A percentile compares a stretch with the other conserved stretches of the same genome.
Evolutionary conservation across 2,329 filamentous ascomycete genomes (phyloP).

Genomic region (Lachnellula hyalina): DNA sequence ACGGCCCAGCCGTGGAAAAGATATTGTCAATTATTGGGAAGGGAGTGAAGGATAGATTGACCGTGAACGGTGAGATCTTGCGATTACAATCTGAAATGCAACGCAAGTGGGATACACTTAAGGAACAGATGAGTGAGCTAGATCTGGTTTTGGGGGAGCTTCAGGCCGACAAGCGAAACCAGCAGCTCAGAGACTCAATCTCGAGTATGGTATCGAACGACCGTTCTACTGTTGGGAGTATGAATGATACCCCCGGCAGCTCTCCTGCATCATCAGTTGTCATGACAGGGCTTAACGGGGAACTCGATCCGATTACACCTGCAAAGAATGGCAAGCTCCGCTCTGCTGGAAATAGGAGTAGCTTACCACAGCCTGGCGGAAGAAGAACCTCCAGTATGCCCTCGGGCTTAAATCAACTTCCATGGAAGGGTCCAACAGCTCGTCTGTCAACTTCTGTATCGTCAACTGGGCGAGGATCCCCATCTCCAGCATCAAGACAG

Average conservation of each 20-base stretch:
- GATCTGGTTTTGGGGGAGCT: slow-evolving; percentile 72
- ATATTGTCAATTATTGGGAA: slow-evolving; percentile 91
- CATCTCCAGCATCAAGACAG: slow-evolving; percentile 33
- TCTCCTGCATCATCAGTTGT: slow-evolving; percentile 64
- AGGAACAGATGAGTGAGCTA: slow-evolving; percentile 71
- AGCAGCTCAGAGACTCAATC: slow-evolving; percentile 84
- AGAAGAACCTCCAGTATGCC: slow-evolving; percentile 43
- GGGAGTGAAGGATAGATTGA: slow-evolving; percentile 91
- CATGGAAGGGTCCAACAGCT: slow-evolving; percentile 30
- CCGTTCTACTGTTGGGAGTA: slow-evolving; percentile 44
- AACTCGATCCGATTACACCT: slow-evolving; percentile 29
- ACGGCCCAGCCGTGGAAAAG: slow-evolving; percentile 85
- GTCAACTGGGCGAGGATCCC: slow-evolving; percentile 36
- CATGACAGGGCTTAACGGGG: slow-evolving; percentile 44
- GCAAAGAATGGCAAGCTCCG: slow-evolving; percentile 30
- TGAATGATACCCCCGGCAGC: slow-evolving; percentile 44
- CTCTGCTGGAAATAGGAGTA: slow-evolving; percentile 16
- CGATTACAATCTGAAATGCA: slow-evolving; percentile 82
- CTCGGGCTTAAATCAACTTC: slow-evolving; percentile 32
- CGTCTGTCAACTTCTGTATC: slow-evolving; percentile 36
- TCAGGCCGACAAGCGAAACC: slow-evolving; percentile 54
- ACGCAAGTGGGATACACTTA: slow-evolving; percentile 71
- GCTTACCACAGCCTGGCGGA: slow-evolving; percentile 40
- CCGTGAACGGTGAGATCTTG: slow-evolving; percentile 92
- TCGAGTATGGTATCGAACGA: slow-evolving; percentile 68